phyloP scores from a whole-genome alignment of 78 protist species.

The Parvularia atlantis region DNA sequence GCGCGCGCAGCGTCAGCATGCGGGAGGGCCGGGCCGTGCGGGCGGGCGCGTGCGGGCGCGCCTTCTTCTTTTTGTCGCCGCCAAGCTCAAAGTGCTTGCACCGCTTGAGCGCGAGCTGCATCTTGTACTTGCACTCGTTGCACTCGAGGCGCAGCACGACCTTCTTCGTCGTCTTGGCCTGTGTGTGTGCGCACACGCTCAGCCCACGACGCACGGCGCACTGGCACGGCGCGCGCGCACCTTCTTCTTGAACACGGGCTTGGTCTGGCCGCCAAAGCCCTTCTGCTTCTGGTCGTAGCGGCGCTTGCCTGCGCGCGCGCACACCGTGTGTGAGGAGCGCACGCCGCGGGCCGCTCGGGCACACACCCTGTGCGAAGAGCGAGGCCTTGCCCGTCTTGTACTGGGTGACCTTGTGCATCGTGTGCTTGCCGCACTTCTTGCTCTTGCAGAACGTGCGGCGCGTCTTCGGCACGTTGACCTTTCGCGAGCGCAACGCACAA shows the following conservation, averaged over 20 bases:
- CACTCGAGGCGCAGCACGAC: conserved; percentile 91
- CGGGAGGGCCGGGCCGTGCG: too few species aligned
- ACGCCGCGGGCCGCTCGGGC: background rate
- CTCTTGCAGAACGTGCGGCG: conserved; percentile 81
- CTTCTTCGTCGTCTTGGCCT: conserved; percentile 98
- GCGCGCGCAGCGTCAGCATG: too few species aligned
- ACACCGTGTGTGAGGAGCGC: too few species aligned
- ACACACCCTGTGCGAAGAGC: conserved; percentile 88
- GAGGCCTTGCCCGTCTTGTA: conserved; percentile 96
- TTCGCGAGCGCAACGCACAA: too few species aligned
- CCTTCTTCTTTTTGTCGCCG: conserved; percentile 72
- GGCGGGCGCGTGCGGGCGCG: too few species aligned
- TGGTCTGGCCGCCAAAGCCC: conserved; percentile 99
- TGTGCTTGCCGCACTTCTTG: conserved; percentile 81
- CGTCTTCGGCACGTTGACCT: conserved; percentile 92
- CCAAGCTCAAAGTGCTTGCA: conserved; percentile 92
- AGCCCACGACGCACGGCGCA: background rate
- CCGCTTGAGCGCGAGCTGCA: conserved; percentile 76
- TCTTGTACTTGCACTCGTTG: conserved; percentile 70
- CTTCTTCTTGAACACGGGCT: conserved; percentile 98
- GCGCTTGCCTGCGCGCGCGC: conserved; percentile 71
- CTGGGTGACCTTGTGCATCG: conserved; percentile 88
- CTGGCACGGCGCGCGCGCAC: conserved; percentile 10
- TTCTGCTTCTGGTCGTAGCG: conserved; percentile 97
- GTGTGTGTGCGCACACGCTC: background rate